A percentile compares a stretch with the other conserved stretches of the same genome.
Conservation (phyloP, 257 asterid species). For the Fraxinus anomala region DNA sequence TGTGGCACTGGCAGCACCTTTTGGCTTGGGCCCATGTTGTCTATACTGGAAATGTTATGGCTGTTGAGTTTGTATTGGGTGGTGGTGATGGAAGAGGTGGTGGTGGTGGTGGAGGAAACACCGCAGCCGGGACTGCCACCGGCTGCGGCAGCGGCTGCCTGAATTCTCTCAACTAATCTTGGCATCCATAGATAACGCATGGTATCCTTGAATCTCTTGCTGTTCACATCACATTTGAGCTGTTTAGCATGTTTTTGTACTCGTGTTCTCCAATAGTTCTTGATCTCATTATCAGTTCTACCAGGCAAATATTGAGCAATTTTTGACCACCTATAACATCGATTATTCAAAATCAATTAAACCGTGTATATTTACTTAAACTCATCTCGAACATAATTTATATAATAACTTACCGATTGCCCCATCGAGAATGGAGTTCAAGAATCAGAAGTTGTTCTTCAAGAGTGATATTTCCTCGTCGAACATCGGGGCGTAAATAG, state of each 20-base stretch:
- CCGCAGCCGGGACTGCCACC: too few relatives aligned
- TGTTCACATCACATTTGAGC: constrained; percentile 89
- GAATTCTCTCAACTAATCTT: constrained; percentile 66
- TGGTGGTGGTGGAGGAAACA: background rate
- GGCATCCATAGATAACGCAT: constrained; percentile 89
- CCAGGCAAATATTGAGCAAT: constrained; percentile 89
- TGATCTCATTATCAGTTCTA: constrained; percentile 71
- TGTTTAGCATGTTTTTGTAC: constrained; percentile 82
- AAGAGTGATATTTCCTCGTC: constrained; percentile 87
- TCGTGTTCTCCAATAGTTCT: constrained; percentile 82
- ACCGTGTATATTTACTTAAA: background rate
- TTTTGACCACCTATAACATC: constrained; percentile 62
- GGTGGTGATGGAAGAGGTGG: constrained; percentile 16
- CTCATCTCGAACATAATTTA: background rate
- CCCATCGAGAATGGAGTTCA: constrained; percentile 95
- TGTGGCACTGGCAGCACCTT: constrained; percentile 1
- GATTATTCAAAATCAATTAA: background rate
- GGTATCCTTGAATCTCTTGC: constrained; percentile 90
- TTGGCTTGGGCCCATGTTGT: constrained; percentile 27
- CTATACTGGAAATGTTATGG: background rate
- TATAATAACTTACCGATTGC: constrained; percentile 54
- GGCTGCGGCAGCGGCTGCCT: constrained; percentile 43
- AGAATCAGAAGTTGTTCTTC: constrained; percentile 88
- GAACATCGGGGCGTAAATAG: constrained; percentile 83
- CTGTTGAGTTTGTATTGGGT: constrained; percentile 1